A percentile compares a stretch with the other conserved stretches of the same genome.
Conservation (phyloP, 1,284 basidiomycete species). For the Melampsora occidentalis region DNA sequence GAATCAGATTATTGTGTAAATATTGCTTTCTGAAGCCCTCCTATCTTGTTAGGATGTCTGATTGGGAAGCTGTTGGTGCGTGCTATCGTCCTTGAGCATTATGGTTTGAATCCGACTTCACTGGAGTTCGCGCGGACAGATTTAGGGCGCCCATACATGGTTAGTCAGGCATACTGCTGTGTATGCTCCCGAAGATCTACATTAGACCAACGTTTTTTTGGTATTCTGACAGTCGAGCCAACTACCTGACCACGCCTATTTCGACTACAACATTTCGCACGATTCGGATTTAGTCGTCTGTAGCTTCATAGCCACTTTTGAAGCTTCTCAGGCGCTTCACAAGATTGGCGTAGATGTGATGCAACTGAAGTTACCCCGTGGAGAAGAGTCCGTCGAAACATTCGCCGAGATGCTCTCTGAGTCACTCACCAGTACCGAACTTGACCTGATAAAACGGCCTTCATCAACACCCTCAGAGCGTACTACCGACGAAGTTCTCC, state of each 20-base stretch:
- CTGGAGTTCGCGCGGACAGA: conserved; percentile 18
- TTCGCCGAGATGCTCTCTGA: conserved; percentile 18
- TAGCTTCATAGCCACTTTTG: conserved; percentile 7
- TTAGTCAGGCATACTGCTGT: not conserved
- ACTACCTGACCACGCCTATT: conserved; percentile 13
- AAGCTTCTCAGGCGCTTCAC: not conserved
- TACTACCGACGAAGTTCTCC: not conserved
- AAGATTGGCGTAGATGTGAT: conserved; percentile 38
- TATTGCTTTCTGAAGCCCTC: not conserved
- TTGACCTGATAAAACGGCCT: conserved; percentile 13
- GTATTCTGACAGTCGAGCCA: conserved; percentile 12
- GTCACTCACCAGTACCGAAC: conserved; percentile 18
- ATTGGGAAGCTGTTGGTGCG: conserved; percentile 34
- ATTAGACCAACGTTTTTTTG: not conserved
- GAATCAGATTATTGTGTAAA: too few relatives aligned
- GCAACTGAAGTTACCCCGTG: conserved; percentile 18
- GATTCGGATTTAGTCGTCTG: conserved; percentile 28
- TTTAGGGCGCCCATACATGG: conserved; percentile 30
- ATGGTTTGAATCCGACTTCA: conserved; percentile 4
- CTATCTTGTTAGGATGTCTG: conserved; percentile 19
- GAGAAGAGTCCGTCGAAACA: not conserved
- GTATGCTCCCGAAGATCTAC: too few relatives aligned
- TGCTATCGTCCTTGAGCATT: conserved; percentile 17
- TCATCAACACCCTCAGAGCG: not conserved
- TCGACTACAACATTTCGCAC: conserved; percentile 40